Percentiles rank a stretch among this genome's conserved stretches.
Evolutionary conservation across 306 rosid genomes (phyloP).

Genomic region (Castanopsis chinensis): DNA sequence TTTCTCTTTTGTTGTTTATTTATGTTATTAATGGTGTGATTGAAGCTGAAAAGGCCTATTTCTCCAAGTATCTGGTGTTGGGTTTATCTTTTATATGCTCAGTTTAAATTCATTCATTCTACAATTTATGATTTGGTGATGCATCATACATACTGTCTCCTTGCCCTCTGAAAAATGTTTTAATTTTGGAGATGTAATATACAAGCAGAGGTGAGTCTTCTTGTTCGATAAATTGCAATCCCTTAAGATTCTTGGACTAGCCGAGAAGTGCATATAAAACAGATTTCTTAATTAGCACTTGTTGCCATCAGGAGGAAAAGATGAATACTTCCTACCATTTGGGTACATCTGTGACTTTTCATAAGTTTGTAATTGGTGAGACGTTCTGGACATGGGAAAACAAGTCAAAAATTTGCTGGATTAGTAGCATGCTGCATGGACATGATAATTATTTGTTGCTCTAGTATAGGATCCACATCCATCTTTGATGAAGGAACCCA

Average conservation of each 20-base stretch:
- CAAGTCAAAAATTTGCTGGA: not conserved
- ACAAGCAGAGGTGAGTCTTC: not conserved
- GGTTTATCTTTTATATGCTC: not conserved
- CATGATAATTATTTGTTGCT: not conserved
- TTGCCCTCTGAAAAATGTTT: not conserved
- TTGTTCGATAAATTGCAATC: no score
- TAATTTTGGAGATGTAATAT: not conserved
- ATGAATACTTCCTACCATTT: not conserved
- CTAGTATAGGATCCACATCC: not conserved
- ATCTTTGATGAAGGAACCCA: not conserved
- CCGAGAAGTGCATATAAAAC: not conserved
- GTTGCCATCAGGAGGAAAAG: not conserved
- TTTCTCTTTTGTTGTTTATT: not conserved
- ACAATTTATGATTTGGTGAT: not conserved
- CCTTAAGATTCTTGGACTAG: not conserved
- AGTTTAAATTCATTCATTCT: not conserved
- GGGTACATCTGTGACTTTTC: not conserved
- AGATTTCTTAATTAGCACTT: not conserved
- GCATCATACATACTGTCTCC: not conserved
- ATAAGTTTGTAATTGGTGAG: not conserved
- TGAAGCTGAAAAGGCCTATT: not conserved
- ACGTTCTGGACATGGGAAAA: not conserved
- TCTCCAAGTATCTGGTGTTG: not conserved
- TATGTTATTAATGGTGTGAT: not conserved
- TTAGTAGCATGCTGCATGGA: not conserved